A percentile compares a stretch with the other conserved stretches of the same genome.
Conservation (phyloP, 345 rosid genomes). For the Conringia planisiliqua region DNA sequence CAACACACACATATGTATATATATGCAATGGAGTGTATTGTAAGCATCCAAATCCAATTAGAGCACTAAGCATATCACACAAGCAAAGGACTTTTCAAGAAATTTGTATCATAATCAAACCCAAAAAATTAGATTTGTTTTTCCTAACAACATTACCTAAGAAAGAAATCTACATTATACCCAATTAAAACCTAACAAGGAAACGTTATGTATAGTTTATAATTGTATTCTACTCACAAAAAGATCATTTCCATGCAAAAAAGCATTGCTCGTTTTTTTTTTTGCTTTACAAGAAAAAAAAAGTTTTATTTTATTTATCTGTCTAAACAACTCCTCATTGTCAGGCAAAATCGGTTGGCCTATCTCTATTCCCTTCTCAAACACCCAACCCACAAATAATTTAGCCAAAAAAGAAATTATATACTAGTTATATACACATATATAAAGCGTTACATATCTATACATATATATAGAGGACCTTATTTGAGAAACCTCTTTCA, state of each 20-base stretch:
- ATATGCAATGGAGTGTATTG: constrained; percentile 26
- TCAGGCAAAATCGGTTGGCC: constrained; percentile 46
- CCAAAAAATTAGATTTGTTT: background rate
- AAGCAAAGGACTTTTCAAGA: constrained; percentile 25
- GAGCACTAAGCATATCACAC: constrained; percentile 11
- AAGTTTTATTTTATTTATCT: background rate
- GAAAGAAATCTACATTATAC: constrained; percentile 21
- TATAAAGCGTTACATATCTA: constrained; percentile 14
- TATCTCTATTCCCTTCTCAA: constrained; percentile 36
- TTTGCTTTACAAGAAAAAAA: background rate
- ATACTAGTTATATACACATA: background rate
- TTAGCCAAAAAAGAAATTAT: background rate
- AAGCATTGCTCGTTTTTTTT: constrained; percentile 1
- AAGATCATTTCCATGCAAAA: constrained; percentile 14
- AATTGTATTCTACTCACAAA: constrained; percentile 3
- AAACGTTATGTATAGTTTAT: background rate
- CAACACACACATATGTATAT: background rate
- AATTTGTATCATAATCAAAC: constrained; percentile 15
- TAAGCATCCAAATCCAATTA: constrained; percentile 25
- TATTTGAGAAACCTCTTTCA: constrained; percentile 25
- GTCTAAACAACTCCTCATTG: constrained; percentile 34
- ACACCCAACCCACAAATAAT: constrained; percentile 35
- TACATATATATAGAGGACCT: constrained; percentile 11
- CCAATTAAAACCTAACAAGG: constrained; percentile 19
- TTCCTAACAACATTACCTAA: constrained; percentile 24